phyloP scores from a whole-genome alignment of 805 yeast genomes.

The Pichia eremophila region DNA sequence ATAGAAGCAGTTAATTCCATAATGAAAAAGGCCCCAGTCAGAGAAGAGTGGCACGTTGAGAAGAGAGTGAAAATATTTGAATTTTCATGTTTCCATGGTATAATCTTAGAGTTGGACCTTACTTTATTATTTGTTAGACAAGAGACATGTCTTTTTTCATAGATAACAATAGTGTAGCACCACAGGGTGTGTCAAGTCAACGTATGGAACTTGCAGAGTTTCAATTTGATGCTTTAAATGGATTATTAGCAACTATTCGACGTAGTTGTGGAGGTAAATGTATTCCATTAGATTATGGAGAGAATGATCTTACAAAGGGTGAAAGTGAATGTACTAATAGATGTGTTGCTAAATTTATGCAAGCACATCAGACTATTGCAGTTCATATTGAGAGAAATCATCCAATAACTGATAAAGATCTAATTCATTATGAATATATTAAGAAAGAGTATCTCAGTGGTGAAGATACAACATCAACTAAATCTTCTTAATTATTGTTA shows the following conservation, averaged over 20 bases:
- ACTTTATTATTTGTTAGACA: too few species aligned
- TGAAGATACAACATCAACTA: not conserved
- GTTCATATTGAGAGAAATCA: slow-evolving; percentile 32
- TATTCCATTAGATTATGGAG: slow-evolving; percentile 69
- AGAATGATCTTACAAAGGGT: slow-evolving; percentile 66
- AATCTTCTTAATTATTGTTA: not conserved
- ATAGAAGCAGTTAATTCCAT: too few species aligned
- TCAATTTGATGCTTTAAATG: slow-evolving; percentile 57
- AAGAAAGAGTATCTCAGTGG: slow-evolving; percentile 15
- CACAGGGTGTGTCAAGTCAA: slow-evolving; percentile 48
- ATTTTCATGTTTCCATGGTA: too few species aligned
- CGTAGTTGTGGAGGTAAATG: slow-evolving; percentile 66
- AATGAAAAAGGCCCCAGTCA: too few species aligned
- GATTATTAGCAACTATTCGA: slow-evolving; percentile 41
- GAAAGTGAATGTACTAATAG: slow-evolving; percentile 87
- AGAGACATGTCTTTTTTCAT: slow-evolving; percentile 54
- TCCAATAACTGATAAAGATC: slow-evolving; percentile 36
- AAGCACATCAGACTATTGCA: slow-evolving; percentile 58
- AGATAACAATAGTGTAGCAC: slow-evolving; percentile 30
- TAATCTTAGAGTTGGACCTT: too few species aligned
- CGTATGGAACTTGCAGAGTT: slow-evolving; percentile 55
- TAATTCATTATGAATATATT: slow-evolving; percentile 22
- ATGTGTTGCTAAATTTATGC: slow-evolving; percentile 86
- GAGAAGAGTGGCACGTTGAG: too few species aligned
- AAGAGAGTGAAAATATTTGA: too few species aligned